Percentiles rank a stretch among this genome's conserved stretches.
phyloP scores from a whole-genome alignment of 176 grass and related monocot genomes.

The Musa acuminata region DNA sequence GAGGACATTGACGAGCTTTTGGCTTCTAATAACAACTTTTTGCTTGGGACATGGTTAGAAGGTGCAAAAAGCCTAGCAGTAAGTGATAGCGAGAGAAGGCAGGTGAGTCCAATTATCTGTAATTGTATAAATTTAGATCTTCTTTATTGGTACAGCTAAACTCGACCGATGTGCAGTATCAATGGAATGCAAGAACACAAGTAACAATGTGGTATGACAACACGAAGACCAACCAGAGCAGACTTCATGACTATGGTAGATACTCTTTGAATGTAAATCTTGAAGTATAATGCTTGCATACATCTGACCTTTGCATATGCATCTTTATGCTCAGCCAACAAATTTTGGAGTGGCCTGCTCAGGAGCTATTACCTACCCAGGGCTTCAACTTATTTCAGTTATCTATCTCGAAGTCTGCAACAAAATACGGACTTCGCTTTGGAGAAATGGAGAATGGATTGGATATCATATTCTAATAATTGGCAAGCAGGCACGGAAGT shows the following conservation, averaged over 20 bases:
- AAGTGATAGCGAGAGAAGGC: conserved; percentile 41
- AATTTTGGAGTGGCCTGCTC: conserved; percentile 88
- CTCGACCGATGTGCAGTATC: conserved; percentile 41
- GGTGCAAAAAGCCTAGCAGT: conserved; percentile 65
- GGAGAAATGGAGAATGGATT: conserved; percentile 71
- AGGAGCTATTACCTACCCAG: conserved; percentile 84
- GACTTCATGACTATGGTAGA: conserved; percentile 92
- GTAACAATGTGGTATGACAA: conserved; percentile 98
- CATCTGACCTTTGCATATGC: background rate
- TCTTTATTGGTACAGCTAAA: background rate
- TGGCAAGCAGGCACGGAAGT: conserved; percentile 59
- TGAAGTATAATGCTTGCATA: conserved; percentile 5
- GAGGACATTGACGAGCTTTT: conserved; percentile 68
- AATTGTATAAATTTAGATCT: conserved; percentile 4
- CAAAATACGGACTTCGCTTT: conserved; percentile 53
- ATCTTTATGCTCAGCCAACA: conserved; percentile 45
- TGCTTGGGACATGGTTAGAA: conserved; percentile 87
- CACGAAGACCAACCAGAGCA: conserved; percentile 72
- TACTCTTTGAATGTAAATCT: background rate
- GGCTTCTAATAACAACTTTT: conserved; percentile 79
- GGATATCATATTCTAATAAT: conserved; percentile 73
- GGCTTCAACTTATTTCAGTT: conserved; percentile 78
- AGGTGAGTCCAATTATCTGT: conserved; percentile 37
- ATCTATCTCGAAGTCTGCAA: conserved; percentile 45
- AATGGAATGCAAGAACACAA: conserved; percentile 97